Evolutionary conservation across 176 grass and related monocot species (phyloP).

Genomic region (Triticum turgidum): DNA sequence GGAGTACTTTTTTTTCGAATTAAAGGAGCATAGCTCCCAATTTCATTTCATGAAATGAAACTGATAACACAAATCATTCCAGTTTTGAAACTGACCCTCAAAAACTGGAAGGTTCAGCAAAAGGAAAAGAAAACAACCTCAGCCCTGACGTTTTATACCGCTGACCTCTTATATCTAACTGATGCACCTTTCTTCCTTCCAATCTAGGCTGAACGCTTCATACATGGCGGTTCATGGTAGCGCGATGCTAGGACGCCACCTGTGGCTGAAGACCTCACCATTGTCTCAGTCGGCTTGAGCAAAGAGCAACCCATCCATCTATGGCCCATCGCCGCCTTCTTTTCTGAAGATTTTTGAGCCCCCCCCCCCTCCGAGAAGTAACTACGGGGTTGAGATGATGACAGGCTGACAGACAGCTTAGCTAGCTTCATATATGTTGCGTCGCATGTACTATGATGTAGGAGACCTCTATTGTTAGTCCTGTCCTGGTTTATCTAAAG

Average conservation of each 20-base stretch:
- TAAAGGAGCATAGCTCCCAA: too few species aligned
- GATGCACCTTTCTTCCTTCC: background rate
- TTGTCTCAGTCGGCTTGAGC: slow-evolving; percentile 40
- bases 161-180: slow-evolving; percentile 8
- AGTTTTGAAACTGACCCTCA: too few species aligned
- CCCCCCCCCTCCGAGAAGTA: background rate
- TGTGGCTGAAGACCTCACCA: slow-evolving; percentile 87
- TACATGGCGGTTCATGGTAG: slow-evolving; percentile 85
- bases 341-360: slow-evolving; percentile 5
- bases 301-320: background rate
- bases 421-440: background rate
- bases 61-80: too few species aligned
- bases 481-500: background rate
- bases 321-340: background rate
- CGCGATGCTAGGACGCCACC: slow-evolving; percentile 69
- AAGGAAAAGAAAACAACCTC: too few species aligned
- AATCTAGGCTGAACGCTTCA: slow-evolving; percentile 72
- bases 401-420: background rate
- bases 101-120: too few species aligned
- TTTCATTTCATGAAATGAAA: too few species aligned
- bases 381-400: background rate
- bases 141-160: background rate
- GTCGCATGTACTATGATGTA: slow-evolving; percentile 16
- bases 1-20: too few species aligned
- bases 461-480: background rate